Evolutionary conservation across 2,329 filamentous ascomycete genomes (phyloP).

Genomic region (Xylariaceae sp.): DNA sequence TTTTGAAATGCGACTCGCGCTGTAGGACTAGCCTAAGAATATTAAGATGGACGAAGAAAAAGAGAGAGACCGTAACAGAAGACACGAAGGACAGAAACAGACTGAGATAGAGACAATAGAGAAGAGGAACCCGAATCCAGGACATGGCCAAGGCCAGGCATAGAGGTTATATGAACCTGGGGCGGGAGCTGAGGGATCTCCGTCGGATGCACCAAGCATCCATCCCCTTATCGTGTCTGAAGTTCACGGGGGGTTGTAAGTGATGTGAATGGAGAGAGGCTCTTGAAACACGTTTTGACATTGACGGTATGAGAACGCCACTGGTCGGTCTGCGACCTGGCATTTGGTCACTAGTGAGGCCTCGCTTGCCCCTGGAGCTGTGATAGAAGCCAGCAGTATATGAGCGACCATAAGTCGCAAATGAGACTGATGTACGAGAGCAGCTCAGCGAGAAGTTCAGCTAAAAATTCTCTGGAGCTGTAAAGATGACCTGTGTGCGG

Average conservation of each 20-base stretch:
- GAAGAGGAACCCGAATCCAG: slow-evolving; percentile 23
- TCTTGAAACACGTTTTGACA: slow-evolving; percentile 33
- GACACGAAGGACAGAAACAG: slow-evolving; percentile 11
- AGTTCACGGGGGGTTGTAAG: slow-evolving; percentile 22
- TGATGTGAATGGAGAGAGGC: slow-evolving; percentile 11
- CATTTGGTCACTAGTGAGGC: no score
- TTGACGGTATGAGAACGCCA: slow-evolving; percentile 6
- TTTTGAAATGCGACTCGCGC: slow-evolving; percentile 43
- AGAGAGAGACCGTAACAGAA: slow-evolving; percentile 16
- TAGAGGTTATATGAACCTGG: slow-evolving; percentile 31
- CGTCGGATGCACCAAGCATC: slow-evolving; percentile 25
- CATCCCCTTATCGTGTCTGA: slow-evolving; percentile 26
- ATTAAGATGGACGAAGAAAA: slow-evolving; percentile 9
- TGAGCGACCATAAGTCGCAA: no score
- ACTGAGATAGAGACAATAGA: slow-evolving; percentile 25
- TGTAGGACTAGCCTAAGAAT: slow-evolving; percentile 47
- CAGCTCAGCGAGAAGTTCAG: no score
- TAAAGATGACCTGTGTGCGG: no score
- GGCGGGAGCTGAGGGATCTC: slow-evolving; percentile 34
- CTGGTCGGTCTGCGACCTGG: neutral
- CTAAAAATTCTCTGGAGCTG: no score
- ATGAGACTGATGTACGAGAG: no score
- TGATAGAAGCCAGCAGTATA: no score
- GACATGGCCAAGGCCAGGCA: slow-evolving; percentile 39
- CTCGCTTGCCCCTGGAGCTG: no score